Conservation (phyloP, 345 rosid genomes). For the Crucihimalaya himalaica region DNA sequence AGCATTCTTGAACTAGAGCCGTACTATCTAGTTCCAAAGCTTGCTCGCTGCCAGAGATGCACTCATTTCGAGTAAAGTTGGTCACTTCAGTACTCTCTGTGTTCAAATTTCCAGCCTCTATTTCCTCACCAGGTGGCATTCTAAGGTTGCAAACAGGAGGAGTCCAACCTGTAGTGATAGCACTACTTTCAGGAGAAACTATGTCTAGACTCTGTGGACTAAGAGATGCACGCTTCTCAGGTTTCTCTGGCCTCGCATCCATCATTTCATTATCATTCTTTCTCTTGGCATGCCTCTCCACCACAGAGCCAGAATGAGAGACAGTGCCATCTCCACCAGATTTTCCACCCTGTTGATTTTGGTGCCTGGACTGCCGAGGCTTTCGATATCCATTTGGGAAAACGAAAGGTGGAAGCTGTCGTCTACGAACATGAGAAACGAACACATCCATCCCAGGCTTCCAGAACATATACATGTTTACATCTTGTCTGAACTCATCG, state of each 20-base stretch:
- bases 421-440: constrained; percentile 75
- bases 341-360: constrained; percentile 49
- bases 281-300: constrained; percentile 53
- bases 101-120: constrained; percentile 33
- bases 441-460: constrained; percentile 74
- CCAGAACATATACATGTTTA: constrained; percentile 61
- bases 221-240: constrained; percentile 50
- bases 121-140: constrained; percentile 36
- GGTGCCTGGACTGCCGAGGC: constrained; percentile 53
- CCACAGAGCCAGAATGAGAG: constrained; percentile 44
- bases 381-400: constrained; percentile 64
- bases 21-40: constrained; percentile 38
- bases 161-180: constrained; percentile 44
- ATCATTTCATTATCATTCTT: constrained; percentile 47
- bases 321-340: constrained; percentile 49
- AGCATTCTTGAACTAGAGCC: constrained; percentile 38
- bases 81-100: constrained; percentile 20
- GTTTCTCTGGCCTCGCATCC: constrained; percentile 47
- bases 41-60: constrained; percentile 28
- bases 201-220: constrained; percentile 51
- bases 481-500: constrained; percentile 62
- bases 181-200: constrained; percentile 51
- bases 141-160: constrained; percentile 43
- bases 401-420: constrained; percentile 67
- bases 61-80: constrained; percentile 32